Evolutionary conservation across 78 protist species (phyloP).

Genomic region (Protostelium mycophagum): DNA sequence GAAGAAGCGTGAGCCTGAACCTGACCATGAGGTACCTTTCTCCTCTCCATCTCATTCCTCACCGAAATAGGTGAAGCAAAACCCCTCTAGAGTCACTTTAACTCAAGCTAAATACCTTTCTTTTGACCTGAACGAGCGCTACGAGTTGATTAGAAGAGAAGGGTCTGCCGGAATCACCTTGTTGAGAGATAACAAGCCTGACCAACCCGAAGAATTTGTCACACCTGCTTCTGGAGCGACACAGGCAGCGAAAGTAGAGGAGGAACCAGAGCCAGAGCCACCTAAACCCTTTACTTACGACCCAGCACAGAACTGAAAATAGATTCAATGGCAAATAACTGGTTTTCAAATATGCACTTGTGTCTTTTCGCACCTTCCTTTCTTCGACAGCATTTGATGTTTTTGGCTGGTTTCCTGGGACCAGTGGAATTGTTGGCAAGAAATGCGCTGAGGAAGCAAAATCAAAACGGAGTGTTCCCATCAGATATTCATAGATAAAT

Average conservation of each 20-base stretch:
- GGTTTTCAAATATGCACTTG: too few species aligned
- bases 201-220: constrained; percentile 54
- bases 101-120: constrained; percentile 53
- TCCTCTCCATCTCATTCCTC: background rate
- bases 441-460: too few species aligned
- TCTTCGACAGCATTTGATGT: too few species aligned
- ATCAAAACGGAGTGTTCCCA: too few species aligned
- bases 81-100: constrained; percentile 84
- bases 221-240: constrained; percentile 12
- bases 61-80: constrained; percentile 51
- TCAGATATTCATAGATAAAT: too few species aligned
- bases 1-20: constrained; percentile 49
- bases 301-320: background rate
- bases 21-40: constrained; percentile 5
- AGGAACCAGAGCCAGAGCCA: constrained; percentile 45
- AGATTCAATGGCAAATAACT: too few species aligned
- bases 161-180: constrained; percentile 44
- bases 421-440: too few species aligned
- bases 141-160: constrained; percentile 59
- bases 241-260: background rate
- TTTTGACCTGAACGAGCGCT: constrained; percentile 40
- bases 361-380: too few species aligned
- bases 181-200: constrained; percentile 36
- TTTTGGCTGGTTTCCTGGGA: too few species aligned
- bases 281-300: constrained; percentile 49